Base-by-base conservation (phyloP, 1,284 basidiomycete species). In the Ustilago lituana region DNA sequence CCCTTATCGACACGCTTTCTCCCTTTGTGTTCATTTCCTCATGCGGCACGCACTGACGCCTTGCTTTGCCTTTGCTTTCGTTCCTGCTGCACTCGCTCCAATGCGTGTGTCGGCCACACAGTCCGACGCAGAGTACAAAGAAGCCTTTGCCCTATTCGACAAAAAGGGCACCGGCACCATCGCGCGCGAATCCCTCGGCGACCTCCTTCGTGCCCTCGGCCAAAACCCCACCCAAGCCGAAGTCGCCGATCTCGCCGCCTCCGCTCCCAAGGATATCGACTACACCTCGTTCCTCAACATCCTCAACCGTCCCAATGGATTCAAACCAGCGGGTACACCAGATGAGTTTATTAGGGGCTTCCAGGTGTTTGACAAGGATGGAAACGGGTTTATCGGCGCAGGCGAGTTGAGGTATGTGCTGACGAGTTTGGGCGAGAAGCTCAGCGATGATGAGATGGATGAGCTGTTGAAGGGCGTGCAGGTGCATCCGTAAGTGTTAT, bases 331-430 rank as follows among this genome's bases (percentile, higher is more conserved):
- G 15, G 73, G 66, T 6, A 76, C 73, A 26, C 73, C 77, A 12
- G 95, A 98, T 86, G 95, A 98, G 82, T 98, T 98, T 85, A 93
- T 97, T 79, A 93, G 95, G 54, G 96, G 94, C 9, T 98, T 98
- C 88, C 94, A 98, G 81, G 95, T 98, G 17, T 98, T 98, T 74
- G 95, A 98, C 84, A 97, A 97, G 85, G 94, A 96, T 68, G 93
- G 93, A 38, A 96, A 96, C 77, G 95, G 95, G 0, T 93, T 91
- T 85, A 98, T 98, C 78, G 93, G 93, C 50, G 93, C 91, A 23
- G 94, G 94, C 47, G 87, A 88, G 84, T 87, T 98, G 69, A 88
- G 93, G 83, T 98, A 98, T 83, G 93, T 97, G 36, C 87, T 98
- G 38, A 98, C 94, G 14, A 92, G 93, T 80, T 87, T 98, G 4